phyloP scores from a whole-genome alignment of 2,329 filamentous ascomycete species.

The Penicillium sp. region DNA sequence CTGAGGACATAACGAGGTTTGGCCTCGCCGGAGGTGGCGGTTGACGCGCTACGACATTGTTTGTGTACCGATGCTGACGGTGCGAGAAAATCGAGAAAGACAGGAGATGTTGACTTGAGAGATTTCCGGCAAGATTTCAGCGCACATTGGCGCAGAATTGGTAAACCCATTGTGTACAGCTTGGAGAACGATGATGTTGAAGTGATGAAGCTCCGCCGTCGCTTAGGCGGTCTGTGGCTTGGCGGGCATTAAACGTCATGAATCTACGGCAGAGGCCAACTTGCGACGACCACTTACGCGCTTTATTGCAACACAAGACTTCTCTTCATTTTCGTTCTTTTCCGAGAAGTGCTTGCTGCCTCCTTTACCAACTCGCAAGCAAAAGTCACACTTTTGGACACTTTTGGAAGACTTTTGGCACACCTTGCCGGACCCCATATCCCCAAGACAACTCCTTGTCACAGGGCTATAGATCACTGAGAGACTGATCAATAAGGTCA shows the following conservation, averaged over 20 bases:
- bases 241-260: slow-evolving; percentile 35
- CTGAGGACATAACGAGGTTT: slow-evolving; percentile 61
- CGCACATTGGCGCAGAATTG: slow-evolving; percentile 23
- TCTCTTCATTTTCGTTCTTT: neutral
- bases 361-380: neutral
- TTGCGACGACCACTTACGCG: slow-evolving; percentile 19
- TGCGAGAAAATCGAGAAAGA: slow-evolving; percentile 41
- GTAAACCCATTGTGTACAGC: slow-evolving; percentile 25
- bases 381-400: neutral
- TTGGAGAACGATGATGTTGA: neutral
- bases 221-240: slow-evolving; percentile 23
- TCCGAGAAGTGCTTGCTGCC: neutral
- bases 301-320: slow-evolving; percentile 16
- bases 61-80: slow-evolving; percentile 29
- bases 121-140: slow-evolving; percentile 14
- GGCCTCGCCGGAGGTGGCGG: slow-evolving; percentile 26
- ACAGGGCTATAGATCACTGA: neutral
- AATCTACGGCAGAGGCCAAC: slow-evolving; percentile 24
- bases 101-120: slow-evolving; percentile 17
- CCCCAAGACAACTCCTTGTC: slow-evolving; percentile 3
- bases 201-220: slow-evolving; percentile 1
- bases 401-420: neutral
- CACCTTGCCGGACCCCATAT: neutral
- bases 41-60: slow-evolving; percentile 30
- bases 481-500: neutral